Percentiles rank a stretch among this genome's conserved stretches.
Evolutionary conservation across 768 basidiomycete genomes (phyloP).

Genomic region (Piloderma croceum): DNA sequence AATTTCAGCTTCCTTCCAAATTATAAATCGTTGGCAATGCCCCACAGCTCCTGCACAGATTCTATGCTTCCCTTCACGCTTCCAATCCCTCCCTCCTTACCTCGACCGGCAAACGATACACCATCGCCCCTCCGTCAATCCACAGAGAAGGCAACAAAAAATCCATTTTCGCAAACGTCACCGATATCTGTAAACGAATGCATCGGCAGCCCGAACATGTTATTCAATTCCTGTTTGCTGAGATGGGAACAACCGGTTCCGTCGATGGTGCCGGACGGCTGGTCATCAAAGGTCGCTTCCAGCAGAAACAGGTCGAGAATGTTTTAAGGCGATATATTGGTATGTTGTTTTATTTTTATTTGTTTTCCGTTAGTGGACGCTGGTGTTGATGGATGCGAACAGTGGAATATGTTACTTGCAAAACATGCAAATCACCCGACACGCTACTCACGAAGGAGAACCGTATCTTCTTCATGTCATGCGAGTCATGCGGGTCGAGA

Average conservation of each 20-base stretch:
- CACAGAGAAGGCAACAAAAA: constrained; percentile 96
- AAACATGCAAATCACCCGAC: constrained; percentile 98
- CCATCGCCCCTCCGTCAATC: constrained; percentile 92
- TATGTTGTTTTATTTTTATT: constrained; percentile 34
- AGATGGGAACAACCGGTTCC: constrained; percentile 96
- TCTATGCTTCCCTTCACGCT: constrained; percentile 85
- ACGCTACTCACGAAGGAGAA: constrained; percentile 96
- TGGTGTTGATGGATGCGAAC: too few relatives aligned
- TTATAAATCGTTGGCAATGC: neutral
- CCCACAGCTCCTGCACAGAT: constrained; percentile 82
- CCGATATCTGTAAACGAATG: constrained; percentile 98
- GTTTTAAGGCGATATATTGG: constrained; percentile 94
- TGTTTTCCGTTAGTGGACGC: neutral
- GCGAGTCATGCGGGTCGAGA: constrained; percentile 84
- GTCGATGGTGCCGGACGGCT: constrained; percentile 89
- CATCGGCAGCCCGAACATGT: constrained; percentile 97
- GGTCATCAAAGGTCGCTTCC: constrained; percentile 97
- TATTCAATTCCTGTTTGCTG: constrained; percentile 93
- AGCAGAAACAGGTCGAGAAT: constrained; percentile 97
- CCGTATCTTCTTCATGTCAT: constrained; percentile 96
- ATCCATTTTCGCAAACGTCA: constrained; percentile 93
- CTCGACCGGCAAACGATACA: constrained; percentile 88
- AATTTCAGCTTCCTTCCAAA: neutral
- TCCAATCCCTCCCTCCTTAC: constrained; percentile 89
- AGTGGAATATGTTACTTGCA: constrained; percentile 99